Conservation (phyloP, 2,329 filamentous ascomycete genomes). For the Parastagonospora avenae region DNA sequence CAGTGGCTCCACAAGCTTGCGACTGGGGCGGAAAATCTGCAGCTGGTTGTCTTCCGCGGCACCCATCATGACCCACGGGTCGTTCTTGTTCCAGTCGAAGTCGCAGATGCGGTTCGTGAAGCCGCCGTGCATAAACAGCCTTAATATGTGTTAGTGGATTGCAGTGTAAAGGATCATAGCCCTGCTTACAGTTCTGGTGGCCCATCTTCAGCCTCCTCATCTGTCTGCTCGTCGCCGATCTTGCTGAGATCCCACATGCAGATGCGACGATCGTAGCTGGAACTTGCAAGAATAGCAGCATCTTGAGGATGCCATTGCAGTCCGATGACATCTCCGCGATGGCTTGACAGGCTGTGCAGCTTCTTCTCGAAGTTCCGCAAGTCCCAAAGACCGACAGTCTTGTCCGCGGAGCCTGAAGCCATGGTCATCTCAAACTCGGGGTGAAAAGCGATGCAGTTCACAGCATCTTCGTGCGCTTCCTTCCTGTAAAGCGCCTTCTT, state of each 20-base stretch:
- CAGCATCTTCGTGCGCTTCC: conserved; percentile 84
- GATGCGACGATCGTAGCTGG: conserved; percentile 89
- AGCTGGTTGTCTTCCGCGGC: conserved; percentile 96
- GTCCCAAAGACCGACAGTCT: conserved; percentile 95
- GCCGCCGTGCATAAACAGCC: conserved; percentile 97
- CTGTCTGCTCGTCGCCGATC: conserved; percentile 91
- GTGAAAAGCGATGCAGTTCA: conserved; percentile 96
- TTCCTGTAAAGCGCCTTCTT: conserved; percentile 72
- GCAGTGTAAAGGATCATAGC: background rate
- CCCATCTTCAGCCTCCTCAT: conserved; percentile 93
- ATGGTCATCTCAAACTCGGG: conserved; percentile 87
- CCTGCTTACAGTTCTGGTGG: conserved; percentile 84
- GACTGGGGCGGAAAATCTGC: conserved; percentile 70
- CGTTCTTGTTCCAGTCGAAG: conserved; percentile 97
- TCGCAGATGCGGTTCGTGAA: conserved; percentile 97
- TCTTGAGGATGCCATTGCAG: conserved; percentile 95
- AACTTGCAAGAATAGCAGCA: conserved; percentile 84
- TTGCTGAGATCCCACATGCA: conserved; percentile 96
- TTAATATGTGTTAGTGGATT: conserved; percentile 42
- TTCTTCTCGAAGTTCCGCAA: conserved; percentile 87
- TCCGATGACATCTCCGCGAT: conserved; percentile 87
- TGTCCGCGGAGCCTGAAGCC: conserved; percentile 92
- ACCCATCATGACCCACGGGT: conserved; percentile 94
- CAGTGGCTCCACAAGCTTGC: conserved; percentile 44
- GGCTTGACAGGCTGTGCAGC: conserved; percentile 86